Evolutionary conservation across 2,329 filamentous ascomycete species (phyloP), one percentile per base, ranked within the genome.

Genomic region (Colletotrichum kahawae): DNA sequence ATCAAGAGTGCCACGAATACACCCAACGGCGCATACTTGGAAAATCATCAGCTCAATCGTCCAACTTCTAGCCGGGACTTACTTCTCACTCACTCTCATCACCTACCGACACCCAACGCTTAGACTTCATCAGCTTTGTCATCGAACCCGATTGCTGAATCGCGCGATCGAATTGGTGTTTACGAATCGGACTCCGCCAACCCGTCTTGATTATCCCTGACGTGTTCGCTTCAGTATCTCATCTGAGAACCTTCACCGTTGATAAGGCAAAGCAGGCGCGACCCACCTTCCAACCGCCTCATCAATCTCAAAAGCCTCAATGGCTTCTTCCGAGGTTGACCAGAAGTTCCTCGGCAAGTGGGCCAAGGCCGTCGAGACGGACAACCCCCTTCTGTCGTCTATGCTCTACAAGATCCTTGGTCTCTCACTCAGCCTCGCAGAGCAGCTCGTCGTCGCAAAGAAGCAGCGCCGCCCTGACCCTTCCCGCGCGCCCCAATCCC

Each of bases 271-370:
- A 21, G 31, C 7, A 27, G 59, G 43, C 36, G 24, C 33, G 24
- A 65, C n/a, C 43, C 8, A 43, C 33, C 31, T 63, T 21, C 24
- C 60, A 18, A 29, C 38, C 21, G 43, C 65, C 7, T 31, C n/a
- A 24, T 38, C n/a, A 33, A 29, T n/a, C 36, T 7, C 51, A 34
- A 18, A 57, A 63, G 70, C 60, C 80, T 81, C 82, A 77, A 99
- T 98, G 97, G 97, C 97, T 86, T 97, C 96, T 82, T 97, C 95
- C 76, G 95, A 98, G 86, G 95, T 98, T 77, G 97, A 99, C 84
- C 96, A 98, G 87, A 99, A 98, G 87, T 98, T 97, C 85, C 90
- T 99, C 81, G 95, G 95, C 86, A 93, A 92, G 82, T 93, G 98
- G 82, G 96, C 97, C 83, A 94, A 93, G 85, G 90, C 92, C 76